Evolutionary conservation across 305 asterid genomes (phyloP), one percentile per base, ranked within the genome.

Genomic region (Nicotiana rustica): DNA sequence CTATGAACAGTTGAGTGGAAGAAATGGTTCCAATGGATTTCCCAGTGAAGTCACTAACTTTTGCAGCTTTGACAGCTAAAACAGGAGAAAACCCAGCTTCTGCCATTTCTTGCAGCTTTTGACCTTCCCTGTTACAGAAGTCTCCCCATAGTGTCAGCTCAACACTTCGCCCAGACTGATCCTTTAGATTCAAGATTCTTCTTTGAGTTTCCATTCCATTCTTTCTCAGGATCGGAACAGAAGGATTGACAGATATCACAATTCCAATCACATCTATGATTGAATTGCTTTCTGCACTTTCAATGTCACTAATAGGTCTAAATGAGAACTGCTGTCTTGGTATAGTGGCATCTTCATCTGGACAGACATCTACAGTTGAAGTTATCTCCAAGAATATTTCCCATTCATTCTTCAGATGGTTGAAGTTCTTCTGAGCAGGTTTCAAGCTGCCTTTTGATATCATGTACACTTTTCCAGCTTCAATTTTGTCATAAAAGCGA

Each of bases 171-270:
- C 89, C 97, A 19, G 98, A 91, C 81, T 92, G 93, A 85, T 94
- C 98, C 91, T 94, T 93, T 73, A 94, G 83, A 85, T 91, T 91
- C 82, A 96, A 85, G 82, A 89, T 86, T 88, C 98, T 90, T 89
- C 94, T 90, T 82, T 91, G 97, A 77, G 99, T 96, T 90, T 96
- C 99, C 98, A 91, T 92, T 77, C 99, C 99, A 88, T 96, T 96
- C 90, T 94, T 94, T 88, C 98, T 92, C 93, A 90, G 18, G 82
- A 94, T 91, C 25, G 96, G 97, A 82, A 94, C 97, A 79, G 97
- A 92, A 69, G 98, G 98, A 87, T 94, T 91, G 65, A 94, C 97
- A n/a, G 85, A 79, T 71, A 83, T 89, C 29, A 96, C 96, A 47
- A 94, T 87, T 44, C 98, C 98, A 83, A 96, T 94, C 80, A 94